Conservation (phyloP, 2,329 filamentous ascomycete genomes). For the Didymella arachidicola region DNA sequence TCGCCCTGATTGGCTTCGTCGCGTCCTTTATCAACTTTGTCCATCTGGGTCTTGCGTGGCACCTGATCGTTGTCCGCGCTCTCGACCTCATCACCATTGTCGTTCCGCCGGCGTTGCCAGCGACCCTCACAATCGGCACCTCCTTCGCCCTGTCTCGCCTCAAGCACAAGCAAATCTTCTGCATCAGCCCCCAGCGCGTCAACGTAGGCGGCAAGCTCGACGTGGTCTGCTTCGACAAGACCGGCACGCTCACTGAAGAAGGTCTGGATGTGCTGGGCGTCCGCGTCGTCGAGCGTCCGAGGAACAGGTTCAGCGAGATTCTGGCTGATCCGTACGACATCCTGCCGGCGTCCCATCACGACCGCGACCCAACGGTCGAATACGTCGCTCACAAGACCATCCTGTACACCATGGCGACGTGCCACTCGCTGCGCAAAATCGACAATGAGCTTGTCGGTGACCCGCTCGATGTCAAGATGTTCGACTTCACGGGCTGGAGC, state of each 20-base stretch:
- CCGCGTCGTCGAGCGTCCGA: constrained; percentile 72
- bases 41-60: constrained; percentile 81
- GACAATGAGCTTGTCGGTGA: constrained; percentile 92
- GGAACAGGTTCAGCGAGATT: constrained; percentile 76
- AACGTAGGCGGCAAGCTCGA: constrained; percentile 97
- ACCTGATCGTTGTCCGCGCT: constrained; percentile 88
- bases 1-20: constrained; percentile 86
- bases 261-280: constrained; percentile 92
- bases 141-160: constrained; percentile 90
- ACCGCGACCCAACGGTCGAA: constrained; percentile 67
- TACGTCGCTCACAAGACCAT: constrained; percentile 72
- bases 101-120: constrained; percentile 91
- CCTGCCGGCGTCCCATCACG: constrained; percentile 62
- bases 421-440: constrained; percentile 86
- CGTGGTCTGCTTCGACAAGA: constrained; percentile 98
- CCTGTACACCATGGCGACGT: constrained; percentile 95
- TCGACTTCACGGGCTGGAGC: constrained; percentile 91
- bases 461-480: constrained; percentile 97
- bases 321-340: constrained; percentile 70
- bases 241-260: constrained; percentile 96
- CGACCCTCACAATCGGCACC: constrained; percentile 93
- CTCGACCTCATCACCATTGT: constrained; percentile 97
- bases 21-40: constrained; percentile 95
- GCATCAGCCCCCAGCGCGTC: constrained; percentile 95
- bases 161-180: constrained; percentile 91